Evolutionary conservation across 192 early-diverging fungal genomes (phyloP), one percentile per base, ranked within the genome.

Genomic region (Chytriomyces sp.): DNA sequence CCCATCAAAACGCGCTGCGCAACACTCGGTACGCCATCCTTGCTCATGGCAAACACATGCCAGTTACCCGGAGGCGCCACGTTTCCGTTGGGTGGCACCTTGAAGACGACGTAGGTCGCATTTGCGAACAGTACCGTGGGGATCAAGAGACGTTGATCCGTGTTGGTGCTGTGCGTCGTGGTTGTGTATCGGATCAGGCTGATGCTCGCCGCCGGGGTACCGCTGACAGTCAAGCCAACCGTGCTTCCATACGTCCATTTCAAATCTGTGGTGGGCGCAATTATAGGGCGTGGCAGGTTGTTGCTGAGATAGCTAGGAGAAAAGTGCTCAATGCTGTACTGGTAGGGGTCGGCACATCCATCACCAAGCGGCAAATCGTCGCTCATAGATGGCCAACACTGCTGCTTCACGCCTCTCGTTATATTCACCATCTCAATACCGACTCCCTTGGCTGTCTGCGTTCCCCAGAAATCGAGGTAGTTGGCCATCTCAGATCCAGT

Each of bases 401-500:
- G 56, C 12, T 31, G 22, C 19, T 58, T 49, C 44, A 49, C 56
- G 28, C 56, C 22, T 2, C 56, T 12, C 55, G 55, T 26, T 12
- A 57, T 28, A 4, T 57, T 57, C n/a, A 57, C 55, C 55, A 57
- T 57, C 2, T 49, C 44, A 49, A 22, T 49, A 22, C 44, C 59
- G 36, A 30, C 19, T 0, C 59, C 59, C 3, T 38, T 37, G 0
- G 37, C 64, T n/a, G 39, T 30, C 0, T 19, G 19, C 19, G 34
- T 54, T 31, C 67, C 67, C 70, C 70, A 72, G 32, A 60, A 75
- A 41, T 83, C 81, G 22, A 72, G 36, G 56, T 73, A 83, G 64
- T 84, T 82, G 12, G 62, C 72, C 74, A 78, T 80, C 41, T 84
- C 82, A 33, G 34, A 52, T 49, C 82, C 82, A 3, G 72, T 80